phyloP scores from a whole-genome alignment of 1,139 yeast species.

The Hansenula lynferdii region DNA sequence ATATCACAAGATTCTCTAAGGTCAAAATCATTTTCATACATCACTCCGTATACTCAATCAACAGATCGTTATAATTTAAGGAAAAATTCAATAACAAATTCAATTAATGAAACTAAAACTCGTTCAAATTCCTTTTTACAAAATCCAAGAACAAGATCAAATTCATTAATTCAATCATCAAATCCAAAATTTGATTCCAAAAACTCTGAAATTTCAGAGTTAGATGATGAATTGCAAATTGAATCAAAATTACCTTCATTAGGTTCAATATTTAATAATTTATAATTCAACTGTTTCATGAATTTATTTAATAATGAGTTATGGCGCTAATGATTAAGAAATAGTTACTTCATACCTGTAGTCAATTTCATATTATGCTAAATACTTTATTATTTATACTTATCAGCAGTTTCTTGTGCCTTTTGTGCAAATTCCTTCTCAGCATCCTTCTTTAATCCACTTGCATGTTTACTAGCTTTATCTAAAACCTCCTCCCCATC shows the following conservation, averaged over 20 bases:
- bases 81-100: conserved; percentile 9
- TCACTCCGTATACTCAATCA: conserved; percentile 10
- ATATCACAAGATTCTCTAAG: conserved; percentile 5
- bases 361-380: too few relatives aligned
- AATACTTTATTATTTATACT: conserved; percentile 9
- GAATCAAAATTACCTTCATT: conserved; percentile 13
- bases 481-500: conserved; percentile 45
- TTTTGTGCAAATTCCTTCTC: conserved; percentile 26
- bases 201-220: too few relatives aligned
- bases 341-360: background rate
- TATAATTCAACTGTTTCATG: conserved; percentile 12
- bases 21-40: conserved; percentile 14
- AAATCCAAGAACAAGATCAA: conserved; percentile 1
- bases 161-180: background rate
- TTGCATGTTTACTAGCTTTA: conserved; percentile 44
- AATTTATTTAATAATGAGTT: background rate
- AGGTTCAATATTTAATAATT: conserved; percentile 15
- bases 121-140: background rate
- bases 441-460: conserved; percentile 48
- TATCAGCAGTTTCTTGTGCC: conserved; percentile 39
- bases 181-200: background rate
- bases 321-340: background rate
- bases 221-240: conserved; percentile 3
- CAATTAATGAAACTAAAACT: background rate
- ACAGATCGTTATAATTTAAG: conserved; percentile 11